phyloP scores from a whole-genome alignment of 805 yeast species.

The Cyberlindnera sargentensis region DNA sequence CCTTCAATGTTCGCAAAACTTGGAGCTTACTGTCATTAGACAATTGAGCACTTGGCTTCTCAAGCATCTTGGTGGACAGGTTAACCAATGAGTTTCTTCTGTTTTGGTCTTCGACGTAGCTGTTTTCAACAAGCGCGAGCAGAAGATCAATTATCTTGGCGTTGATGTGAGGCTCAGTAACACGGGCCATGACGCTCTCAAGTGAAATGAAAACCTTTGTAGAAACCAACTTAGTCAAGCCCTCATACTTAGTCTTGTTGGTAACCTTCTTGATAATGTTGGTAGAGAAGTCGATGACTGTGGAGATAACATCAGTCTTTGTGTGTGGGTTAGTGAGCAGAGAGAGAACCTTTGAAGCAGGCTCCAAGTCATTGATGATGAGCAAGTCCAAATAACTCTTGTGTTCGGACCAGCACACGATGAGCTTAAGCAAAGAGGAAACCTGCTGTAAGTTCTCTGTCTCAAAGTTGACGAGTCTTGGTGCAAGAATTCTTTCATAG shows the following conservation, averaged over 20 bases:
- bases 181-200: constrained; percentile 38
- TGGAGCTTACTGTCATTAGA: constrained; percentile 46
- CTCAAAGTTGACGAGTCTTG: constrained; percentile 63
- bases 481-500: constrained; percentile 46
- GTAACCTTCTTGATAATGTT: constrained; percentile 37
- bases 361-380: constrained; percentile 45
- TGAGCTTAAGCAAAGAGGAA: constrained; percentile 64
- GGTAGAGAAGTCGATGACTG: constrained; percentile 48
- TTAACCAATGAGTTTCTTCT: constrained; percentile 46
- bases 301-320: constrained; percentile 56
- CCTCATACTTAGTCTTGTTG: constrained; percentile 36
- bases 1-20: constrained; percentile 49
- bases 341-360: constrained; percentile 48
- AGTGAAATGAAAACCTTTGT: constrained; percentile 44
- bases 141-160: constrained; percentile 46
- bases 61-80: constrained; percentile 54
- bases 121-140: constrained; percentile 46
- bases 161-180: constrained; percentile 36
- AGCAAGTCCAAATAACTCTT: constrained; percentile 44
- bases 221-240: constrained; percentile 51
- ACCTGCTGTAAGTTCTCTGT: constrained; percentile 78
- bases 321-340: constrained; percentile 48
- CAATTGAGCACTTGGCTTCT: constrained; percentile 47
- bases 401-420: constrained; percentile 50
- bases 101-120: constrained; percentile 47